A percentile compares a stretch with the other conserved stretches of the same genome.
phyloP scores from a whole-genome alignment of 2,329 filamentous ascomycete genomes.

The Keithomyces neogunnii region DNA sequence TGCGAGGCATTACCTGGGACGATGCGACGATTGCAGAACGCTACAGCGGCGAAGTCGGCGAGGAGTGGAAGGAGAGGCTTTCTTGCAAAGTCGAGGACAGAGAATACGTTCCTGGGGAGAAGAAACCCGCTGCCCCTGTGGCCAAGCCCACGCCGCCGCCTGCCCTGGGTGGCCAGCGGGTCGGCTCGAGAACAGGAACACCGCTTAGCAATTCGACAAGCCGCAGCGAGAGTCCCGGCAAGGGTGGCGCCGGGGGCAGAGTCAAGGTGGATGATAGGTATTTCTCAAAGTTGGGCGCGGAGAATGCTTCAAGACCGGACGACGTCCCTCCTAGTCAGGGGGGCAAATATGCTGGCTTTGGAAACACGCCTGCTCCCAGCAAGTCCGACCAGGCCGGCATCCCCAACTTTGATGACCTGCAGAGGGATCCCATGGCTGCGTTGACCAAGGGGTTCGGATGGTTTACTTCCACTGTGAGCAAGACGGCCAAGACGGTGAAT shows the following conservation, averaged over 20 bases:
- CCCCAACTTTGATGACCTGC: conserved; percentile 76
- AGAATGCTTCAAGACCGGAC: conserved; percentile 70
- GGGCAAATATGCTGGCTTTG: conserved; percentile 88
- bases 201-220: conserved; percentile 30
- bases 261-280: conserved; percentile 74
- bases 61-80: conserved; percentile 90
- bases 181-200: conserved; percentile 30
- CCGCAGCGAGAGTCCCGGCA: conserved; percentile 30
- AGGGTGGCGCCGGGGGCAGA: conserved; percentile 24
- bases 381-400: conserved; percentile 36
- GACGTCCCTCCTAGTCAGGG: conserved; percentile 78
- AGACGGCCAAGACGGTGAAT: conserved; percentile 86
- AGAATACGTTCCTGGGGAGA: conserved; percentile 72
- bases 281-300: conserved; percentile 75
- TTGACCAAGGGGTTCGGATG: conserved; percentile 90
- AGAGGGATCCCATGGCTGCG: conserved; percentile 82
- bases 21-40: conserved; percentile 83
- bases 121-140: conserved; percentile 31
- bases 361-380: conserved; percentile 58
- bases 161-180: conserved; percentile 25
- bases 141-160: conserved; percentile 17
- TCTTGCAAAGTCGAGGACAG: conserved; percentile 79
- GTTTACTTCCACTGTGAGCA: conserved; percentile 80
- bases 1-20: conserved; percentile 66
- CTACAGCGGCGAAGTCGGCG: conserved; percentile 81